These are phyloP conservation scores for Xylariaceae sp. DNA, from an alignment of 2,329 filamentous ascomycete species.

Conservation along the genomic window DNA sequence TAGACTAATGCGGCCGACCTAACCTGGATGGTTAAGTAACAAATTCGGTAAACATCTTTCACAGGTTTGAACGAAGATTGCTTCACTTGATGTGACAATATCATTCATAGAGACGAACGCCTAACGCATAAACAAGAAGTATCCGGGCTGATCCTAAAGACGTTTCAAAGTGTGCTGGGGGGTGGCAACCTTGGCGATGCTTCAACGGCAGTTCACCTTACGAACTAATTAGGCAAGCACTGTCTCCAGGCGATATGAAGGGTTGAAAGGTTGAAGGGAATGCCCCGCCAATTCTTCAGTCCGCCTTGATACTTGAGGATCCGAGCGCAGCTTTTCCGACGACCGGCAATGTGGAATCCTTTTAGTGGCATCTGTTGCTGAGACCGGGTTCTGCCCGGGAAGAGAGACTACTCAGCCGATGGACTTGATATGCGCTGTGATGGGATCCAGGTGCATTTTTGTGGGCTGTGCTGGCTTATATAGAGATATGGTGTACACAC, in stretches of 20 bases:
- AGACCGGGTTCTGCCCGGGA: neutral
- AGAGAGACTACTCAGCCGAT: slow-evolving; percentile 8
- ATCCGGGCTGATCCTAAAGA: slow-evolving; percentile 8
- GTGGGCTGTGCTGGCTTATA: neutral
- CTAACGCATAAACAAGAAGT: slow-evolving; percentile 18
- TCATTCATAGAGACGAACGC: neutral
- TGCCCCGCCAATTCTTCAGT: slow-evolving; percentile 3
- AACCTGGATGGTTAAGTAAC: neutral
- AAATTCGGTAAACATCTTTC: neutral
- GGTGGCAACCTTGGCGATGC: slow-evolving; percentile 15
- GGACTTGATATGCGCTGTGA: slow-evolving; percentile 1
- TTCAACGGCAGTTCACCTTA: neutral
- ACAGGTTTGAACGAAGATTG: neutral
- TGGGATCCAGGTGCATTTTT: neutral
- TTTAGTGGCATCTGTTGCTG: slow-evolving; percentile 19
- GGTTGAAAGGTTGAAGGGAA: neutral
- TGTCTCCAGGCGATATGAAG: neutral
- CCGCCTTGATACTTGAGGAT: slow-evolving; percentile 1
- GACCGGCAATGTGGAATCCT: slow-evolving; percentile 1
- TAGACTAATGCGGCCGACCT: too few species aligned
- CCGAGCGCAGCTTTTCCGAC: slow-evolving; percentile 5
- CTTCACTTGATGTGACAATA: neutral
- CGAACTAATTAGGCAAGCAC: neutral
- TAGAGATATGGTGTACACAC: neutral
- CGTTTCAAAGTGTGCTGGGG: slow-evolving; percentile 23